These are phyloP conservation scores for Backusella mclennaniae DNA, from an alignment of 192 early-diverging fungal species.

Conservation along the genomic window DNA sequence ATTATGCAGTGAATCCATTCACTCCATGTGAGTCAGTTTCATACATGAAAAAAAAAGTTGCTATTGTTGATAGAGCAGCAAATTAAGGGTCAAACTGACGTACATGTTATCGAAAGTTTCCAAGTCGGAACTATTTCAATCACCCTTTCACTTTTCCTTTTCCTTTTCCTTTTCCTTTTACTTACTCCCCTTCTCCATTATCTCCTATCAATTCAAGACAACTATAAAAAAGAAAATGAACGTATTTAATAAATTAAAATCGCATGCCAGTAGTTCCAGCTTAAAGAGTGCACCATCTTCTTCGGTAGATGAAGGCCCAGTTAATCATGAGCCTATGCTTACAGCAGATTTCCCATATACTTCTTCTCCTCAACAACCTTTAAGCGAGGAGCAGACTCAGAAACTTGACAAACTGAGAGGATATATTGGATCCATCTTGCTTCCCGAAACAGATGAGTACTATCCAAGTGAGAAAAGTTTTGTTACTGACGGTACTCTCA, in stretches of 20 bases:
- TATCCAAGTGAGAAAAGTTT: slow-evolving; percentile 36
- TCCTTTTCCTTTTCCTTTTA: background rate
- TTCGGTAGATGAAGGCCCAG: slow-evolving; percentile 7
- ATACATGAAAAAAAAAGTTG: background rate
- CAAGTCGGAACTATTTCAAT: background rate
- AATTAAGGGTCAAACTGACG: background rate
- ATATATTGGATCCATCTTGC: slow-evolving; percentile 17
- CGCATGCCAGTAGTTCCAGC: background rate
- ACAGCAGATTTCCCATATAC: slow-evolving; percentile 4
- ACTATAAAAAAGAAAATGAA: background rate
- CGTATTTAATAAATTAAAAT: slow-evolving; percentile 7
- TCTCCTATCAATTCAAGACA: background rate
- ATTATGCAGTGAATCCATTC: no score
- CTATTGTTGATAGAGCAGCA: background rate
- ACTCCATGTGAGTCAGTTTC: background rate
- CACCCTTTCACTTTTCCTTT: background rate
- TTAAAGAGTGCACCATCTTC: background rate
- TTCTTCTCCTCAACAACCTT: background rate
- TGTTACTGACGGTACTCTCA: slow-evolving; percentile 29
- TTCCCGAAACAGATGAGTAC: slow-evolving; percentile 29
- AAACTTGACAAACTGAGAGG: slow-evolving; percentile 24
- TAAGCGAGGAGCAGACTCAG: slow-evolving; percentile 20
- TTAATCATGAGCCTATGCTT: slow-evolving; percentile 21
- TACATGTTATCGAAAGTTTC: background rate
- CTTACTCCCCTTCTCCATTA: background rate